Conservation (phyloP, 169 alveolate genomes). For the Cryptosporidium sp. region DNA sequence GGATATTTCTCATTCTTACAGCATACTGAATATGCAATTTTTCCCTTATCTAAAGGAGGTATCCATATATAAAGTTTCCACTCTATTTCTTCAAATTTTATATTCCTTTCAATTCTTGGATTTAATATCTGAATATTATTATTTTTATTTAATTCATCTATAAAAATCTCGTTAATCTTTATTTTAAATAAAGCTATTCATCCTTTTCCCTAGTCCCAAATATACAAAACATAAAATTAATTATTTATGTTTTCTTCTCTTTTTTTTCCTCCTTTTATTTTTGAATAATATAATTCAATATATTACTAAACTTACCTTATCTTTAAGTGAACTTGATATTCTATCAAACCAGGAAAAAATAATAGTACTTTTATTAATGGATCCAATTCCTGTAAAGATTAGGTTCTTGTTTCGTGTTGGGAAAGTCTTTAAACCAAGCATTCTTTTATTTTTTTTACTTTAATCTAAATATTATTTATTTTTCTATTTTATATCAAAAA, state of each 20-base stretch:
- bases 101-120: conserved; percentile 12
- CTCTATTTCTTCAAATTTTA: conserved; percentile 8
- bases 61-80: conserved; percentile 52
- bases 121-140: not conserved
- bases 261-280: not conserved
- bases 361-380: conserved; percentile 15
- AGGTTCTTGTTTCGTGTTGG: conserved; percentile 50
- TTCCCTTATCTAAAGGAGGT: conserved; percentile 34
- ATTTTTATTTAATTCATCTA: not conserved
- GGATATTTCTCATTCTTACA: conserved; percentile 50
- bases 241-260: no score
- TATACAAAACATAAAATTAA: not conserved
- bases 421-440: conserved; percentile 7
- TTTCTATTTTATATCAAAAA: not conserved
- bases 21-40: conserved; percentile 61
- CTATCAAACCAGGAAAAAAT: conserved; percentile 72
- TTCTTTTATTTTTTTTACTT: not conserved
- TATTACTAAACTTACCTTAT: conserved; percentile 39
- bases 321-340: conserved; percentile 28
- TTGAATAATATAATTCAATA: not conserved
- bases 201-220: not conserved
- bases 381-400: conserved; percentile 50
- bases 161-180: conserved; percentile 44
- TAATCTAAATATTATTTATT: not conserved
- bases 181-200: not conserved